Percentiles rank a stretch among this genome's conserved stretches.
These are phyloP conservation scores for Hygrocybe punicea DNA, from an alignment of 768 basidiomycete species.

Conservation along the genomic window DNA sequence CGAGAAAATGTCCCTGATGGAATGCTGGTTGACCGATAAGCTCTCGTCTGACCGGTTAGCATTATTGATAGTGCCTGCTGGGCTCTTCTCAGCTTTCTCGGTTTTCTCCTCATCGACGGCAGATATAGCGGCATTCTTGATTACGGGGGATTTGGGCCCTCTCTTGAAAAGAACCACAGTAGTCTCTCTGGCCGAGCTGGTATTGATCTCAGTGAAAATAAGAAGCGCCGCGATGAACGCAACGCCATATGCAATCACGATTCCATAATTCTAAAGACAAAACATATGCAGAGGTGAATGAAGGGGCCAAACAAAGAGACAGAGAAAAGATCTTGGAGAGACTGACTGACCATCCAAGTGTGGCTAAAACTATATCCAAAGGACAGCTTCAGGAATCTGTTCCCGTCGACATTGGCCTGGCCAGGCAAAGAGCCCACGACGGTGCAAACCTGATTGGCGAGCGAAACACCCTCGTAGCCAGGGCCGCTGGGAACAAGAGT, in stretches of 20 bases:
- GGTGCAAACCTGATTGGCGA: constrained; percentile 74
- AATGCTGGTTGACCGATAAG: constrained; percentile 40
- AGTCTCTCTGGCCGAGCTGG: constrained; percentile 35
- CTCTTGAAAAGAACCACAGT: constrained; percentile 63
- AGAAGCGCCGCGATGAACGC: constrained; percentile 55
- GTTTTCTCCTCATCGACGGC: too few species aligned
- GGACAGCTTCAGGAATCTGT: constrained; percentile 45
- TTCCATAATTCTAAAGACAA: constrained; percentile 63
- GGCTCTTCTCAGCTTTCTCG: too few species aligned
- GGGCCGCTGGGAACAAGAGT: constrained; percentile 59
- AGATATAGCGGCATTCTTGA: too few species aligned
- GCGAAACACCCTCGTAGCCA: constrained; percentile 52
- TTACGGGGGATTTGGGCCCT: constrained; percentile 34
- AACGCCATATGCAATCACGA: constrained; percentile 60
- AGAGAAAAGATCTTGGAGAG: constrained; percentile 53
- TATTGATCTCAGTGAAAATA: constrained; percentile 55
- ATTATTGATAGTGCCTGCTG: constrained; percentile 17
- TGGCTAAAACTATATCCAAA: constrained; percentile 47
- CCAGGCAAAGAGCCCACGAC: constrained; percentile 64
- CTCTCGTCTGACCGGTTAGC: constrained; percentile 27
- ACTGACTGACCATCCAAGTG: constrained; percentile 41
- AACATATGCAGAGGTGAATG: neutral
- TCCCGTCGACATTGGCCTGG: constrained; percentile 57
- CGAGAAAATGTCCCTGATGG: constrained; percentile 65
- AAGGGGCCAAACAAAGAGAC: constrained; percentile 23